Base-by-base conservation (phyloP, 108 stramenopile genomes). In the Nannochloropsis salina region DNA sequence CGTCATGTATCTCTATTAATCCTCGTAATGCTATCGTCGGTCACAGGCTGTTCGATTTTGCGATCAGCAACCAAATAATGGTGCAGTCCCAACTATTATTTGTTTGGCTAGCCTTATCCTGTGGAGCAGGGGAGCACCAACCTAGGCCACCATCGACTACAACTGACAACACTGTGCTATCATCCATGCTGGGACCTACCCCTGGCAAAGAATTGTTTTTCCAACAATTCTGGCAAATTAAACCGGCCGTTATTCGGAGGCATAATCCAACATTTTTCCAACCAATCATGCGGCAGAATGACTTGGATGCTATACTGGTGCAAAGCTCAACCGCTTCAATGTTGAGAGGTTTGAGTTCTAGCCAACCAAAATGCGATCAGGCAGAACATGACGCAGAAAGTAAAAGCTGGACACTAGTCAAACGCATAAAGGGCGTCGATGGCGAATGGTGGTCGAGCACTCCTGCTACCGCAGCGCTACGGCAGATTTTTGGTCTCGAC, bases 201-300 rank as follows among this genome's bases (percentile, higher is more conserved):
- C 61, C 61, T 74, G 61, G 61, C 20, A 74, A 74, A 21, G 82
- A 82, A 4, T 45, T 20, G 5, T 82, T 82, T 21, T 45, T 82
- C 42, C 4, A 0, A 82, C 3, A 82, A 0, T 44, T 82, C 42
- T 82, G 42, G 44, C 82, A 82, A 21, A 21, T 20, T 5, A 43
- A 82, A 45, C 82, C 82, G 44, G 82, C 82, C 82, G 82, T 82
- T 20, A 45, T 45, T 5, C 42, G 82, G 20, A 15, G 82, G 21
- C 82, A 82, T 20, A 82, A 82, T 21, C 82, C 82, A 20, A 82
- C 42, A 9, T 82, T 82, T 82, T 82, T n/a, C 8, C 44, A 21
- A 8, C 44, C 82, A 5, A 74, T 74, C 3, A 74, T 74, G 61
- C 61, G n/a, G 61, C 20, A 74, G 8, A n/a, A 2, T n/a, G 61